Conservation (phyloP, 768 basidiomycete species). For the Mycena maculata region DNA sequence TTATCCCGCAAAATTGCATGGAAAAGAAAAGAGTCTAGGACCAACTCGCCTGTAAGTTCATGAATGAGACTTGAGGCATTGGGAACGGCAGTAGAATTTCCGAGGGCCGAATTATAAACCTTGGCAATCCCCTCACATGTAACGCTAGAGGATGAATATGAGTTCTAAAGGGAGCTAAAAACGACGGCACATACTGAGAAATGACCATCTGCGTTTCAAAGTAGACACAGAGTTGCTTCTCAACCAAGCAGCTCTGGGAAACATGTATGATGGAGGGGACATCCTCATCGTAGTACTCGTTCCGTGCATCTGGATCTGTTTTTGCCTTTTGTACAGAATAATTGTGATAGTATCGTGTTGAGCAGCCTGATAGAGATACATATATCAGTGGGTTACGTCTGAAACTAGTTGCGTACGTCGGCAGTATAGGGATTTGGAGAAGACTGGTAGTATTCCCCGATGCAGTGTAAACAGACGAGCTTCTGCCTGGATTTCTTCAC, state of each 20-base stretch:
- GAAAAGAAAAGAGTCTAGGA: neutral
- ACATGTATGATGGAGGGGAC: neutral
- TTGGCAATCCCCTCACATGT: neutral
- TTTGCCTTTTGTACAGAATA: conserved; percentile 1
- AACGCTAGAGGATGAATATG: neutral
- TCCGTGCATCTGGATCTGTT: neutral
- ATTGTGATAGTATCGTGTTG: conserved; percentile 14
- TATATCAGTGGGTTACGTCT: too few relatives aligned
- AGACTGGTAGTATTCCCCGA: too few relatives aligned
- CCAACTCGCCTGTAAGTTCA: neutral
- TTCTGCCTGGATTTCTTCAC: too few relatives aligned
- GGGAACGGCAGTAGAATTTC: neutral
- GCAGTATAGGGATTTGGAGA: too few relatives aligned
- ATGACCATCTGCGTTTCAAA: neutral
- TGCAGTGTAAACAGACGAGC: too few relatives aligned
- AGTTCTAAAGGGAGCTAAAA: neutral
- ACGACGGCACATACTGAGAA: neutral
- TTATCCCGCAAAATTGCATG: conserved; percentile 4
- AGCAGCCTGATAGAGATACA: neutral
- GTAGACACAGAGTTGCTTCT: neutral
- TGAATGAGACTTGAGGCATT: conserved; percentile 6
- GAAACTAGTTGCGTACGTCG: too few relatives aligned
- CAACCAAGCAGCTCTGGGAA: neutral
- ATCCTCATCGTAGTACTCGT: neutral
- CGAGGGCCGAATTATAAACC: neutral